Evolutionary conservation across 345 rosid species (phyloP), one percentile per base, ranked within the genome.

Genomic region (Durio zibethinus): DNA sequence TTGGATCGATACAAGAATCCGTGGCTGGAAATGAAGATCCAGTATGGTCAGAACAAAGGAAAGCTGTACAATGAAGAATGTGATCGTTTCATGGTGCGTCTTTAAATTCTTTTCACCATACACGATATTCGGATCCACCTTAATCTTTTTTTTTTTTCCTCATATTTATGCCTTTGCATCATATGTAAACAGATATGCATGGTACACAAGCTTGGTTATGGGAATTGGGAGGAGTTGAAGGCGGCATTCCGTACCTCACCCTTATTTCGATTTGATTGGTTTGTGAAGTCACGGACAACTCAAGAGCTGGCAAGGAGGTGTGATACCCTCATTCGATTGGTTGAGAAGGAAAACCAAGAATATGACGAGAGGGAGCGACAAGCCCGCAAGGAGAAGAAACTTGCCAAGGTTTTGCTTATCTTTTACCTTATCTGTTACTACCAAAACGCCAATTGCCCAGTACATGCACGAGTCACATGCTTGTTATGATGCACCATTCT

Each of bases 321-420:
- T 50, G 98, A 96, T 82, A 94, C 99, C 11, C 90, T 96, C 45
- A 92, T 96, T 64, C 88, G 97, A 72, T 82, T 96, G 86, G 97
- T 96, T 64, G 98, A 96, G 90, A 96, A 96, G 89, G 99, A 96
- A 89, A 96, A 96, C 82, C 98, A 93, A 83, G 98, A 96, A 83
- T 87, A 83, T 73, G 97, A 96, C 18, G 99, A 93, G 84, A 88
- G 97, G 84, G 99, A 96, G 85, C 89, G 99, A 76, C 98, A 91
- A 80, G 99, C 97, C 21, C 97, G 97, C 4, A 96, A 91, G 83
- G 98, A 96, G 84, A 96, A 96, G 91, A 96, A 96, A 84, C 93
- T 91, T 81, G 97, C 97, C 70, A 93, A 92, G 97, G 99, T 96
- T 79, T 33, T 62, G 48, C 9, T 31, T 27, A 43, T 65, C 8